Evolutionary conservation across 2,329 filamentous ascomycete species (phyloP).

Genomic region (Fusarium euwallaceae): DNA sequence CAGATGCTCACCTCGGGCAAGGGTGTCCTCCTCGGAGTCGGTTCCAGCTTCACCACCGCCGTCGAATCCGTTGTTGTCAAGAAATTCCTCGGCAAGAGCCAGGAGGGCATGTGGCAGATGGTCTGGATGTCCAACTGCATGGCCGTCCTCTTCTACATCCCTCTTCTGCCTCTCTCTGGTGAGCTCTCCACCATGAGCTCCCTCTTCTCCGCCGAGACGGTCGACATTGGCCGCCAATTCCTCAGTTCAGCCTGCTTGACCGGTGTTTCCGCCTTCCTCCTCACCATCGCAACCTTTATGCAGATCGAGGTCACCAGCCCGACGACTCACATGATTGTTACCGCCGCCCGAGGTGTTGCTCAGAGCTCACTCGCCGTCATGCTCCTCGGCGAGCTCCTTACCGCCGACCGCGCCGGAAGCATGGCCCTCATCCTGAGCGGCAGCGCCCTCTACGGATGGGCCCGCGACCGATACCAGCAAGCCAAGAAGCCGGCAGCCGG

Average conservation of each 20-base stretch:
- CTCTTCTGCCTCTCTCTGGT: constrained; percentile 44
- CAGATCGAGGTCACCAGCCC: constrained; percentile 47
- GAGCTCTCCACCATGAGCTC: constrained; percentile 38
- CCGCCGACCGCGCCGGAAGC: constrained; percentile 44
- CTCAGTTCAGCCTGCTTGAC: constrained; percentile 41
- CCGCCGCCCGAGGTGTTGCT: constrained; percentile 44
- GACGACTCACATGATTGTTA: constrained; percentile 47
- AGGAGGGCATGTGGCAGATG: constrained; percentile 48
- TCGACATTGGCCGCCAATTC: constrained; percentile 38
- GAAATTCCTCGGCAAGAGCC: constrained; percentile 44
- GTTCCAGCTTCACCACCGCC: constrained; percentile 46
- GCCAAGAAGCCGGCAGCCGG: constrained; percentile 40
- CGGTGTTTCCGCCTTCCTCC: constrained; percentile 44
- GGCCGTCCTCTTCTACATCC: constrained; percentile 44
- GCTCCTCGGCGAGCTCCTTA: constrained; percentile 43
- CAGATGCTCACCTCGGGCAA: constrained; percentile 47
- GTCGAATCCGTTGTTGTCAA: constrained; percentile 46
- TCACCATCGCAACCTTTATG: constrained; percentile 47
- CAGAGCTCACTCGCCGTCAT: constrained; percentile 45
- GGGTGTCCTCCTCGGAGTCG: constrained; percentile 43
- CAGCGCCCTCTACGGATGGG: constrained; percentile 45
- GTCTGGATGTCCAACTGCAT: constrained; percentile 48
- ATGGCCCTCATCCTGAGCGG: constrained; percentile 44
- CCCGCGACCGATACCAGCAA: constrained; percentile 43
- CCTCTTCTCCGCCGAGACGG: constrained; percentile 34